phyloP scores from a whole-genome alignment of 495 filamentous ascomycete species.

The Rusavskia elegans region DNA sequence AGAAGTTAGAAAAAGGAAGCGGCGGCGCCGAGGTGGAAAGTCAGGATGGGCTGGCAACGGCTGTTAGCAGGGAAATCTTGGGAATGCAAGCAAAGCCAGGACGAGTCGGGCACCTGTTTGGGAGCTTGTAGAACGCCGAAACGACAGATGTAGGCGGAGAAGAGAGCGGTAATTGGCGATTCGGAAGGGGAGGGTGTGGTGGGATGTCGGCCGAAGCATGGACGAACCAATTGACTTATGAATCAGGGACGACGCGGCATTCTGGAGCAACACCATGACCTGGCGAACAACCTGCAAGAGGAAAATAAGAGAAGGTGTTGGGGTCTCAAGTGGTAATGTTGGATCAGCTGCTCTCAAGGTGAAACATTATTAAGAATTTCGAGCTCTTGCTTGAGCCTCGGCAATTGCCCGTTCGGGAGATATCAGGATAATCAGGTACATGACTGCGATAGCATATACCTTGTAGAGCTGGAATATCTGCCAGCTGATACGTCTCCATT shows the following conservation, averaged over 20 bases:
- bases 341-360: too few species aligned
- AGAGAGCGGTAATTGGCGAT: background rate
- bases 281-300: background rate
- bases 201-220: background rate
- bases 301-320: background rate
- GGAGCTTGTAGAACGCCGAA: background rate
- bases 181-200: background rate
- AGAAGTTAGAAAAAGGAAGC: conserved; percentile 6
- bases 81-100: background rate
- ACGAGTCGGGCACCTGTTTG: background rate
- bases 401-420: background rate
- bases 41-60: background rate
- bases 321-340: too few species aligned
- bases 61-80: too few species aligned
- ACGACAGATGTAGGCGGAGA: background rate
- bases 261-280: background rate
- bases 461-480: too few species aligned
- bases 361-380: too few species aligned
- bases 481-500: too few species aligned
- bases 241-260: background rate
- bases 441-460: too few species aligned
- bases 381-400: too few species aligned
- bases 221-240: background rate
- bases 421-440: too few species aligned
- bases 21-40: conserved; percentile 7